These are phyloP conservation scores for Lepidium aucheri DNA, from an alignment of 345 rosid species.

Conservation along the genomic window DNA sequence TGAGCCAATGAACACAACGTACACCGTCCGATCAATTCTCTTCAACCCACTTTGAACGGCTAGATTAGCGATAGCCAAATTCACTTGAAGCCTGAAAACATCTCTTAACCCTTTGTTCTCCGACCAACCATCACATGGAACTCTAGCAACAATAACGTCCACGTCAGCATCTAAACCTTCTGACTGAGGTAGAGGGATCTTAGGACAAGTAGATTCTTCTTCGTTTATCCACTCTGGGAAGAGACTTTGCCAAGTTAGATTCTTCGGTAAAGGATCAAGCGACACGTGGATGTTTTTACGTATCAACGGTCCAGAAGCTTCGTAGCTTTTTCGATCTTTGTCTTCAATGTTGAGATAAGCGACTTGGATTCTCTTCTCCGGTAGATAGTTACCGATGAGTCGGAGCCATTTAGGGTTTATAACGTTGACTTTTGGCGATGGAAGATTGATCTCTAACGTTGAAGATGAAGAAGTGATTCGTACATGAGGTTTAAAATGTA, in stretches of 20 bases:
- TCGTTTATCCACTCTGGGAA: slow-evolving; percentile 81
- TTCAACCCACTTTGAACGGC: slow-evolving; percentile 38
- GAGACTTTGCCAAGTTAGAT: slow-evolving; percentile 44
- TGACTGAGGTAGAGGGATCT: slow-evolving; percentile 51
- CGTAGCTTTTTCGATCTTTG: neutral
- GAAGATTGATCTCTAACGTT: neutral
- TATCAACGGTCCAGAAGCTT: slow-evolving; percentile 13
- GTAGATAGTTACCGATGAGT: slow-evolving; percentile 25
- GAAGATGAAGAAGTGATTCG: slow-evolving; percentile 11
- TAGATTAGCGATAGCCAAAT: slow-evolving; percentile 69
- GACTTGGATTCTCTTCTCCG: slow-evolving; percentile 29
- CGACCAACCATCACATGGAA: slow-evolving; percentile 43
- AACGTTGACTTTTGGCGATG: neutral
- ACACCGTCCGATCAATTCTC: slow-evolving; percentile 26
- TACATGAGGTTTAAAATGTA: slow-evolving; percentile 15
- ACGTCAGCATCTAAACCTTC: slow-evolving; percentile 39
- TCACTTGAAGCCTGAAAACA: slow-evolving; percentile 65
- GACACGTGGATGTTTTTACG: slow-evolving; percentile 25
- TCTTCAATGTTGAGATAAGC: slow-evolving; percentile 49
- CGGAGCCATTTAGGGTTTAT: slow-evolving; percentile 35
- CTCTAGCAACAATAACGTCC: slow-evolving; percentile 55
- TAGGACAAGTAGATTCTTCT: slow-evolving; percentile 45
- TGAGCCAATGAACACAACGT: slow-evolving; percentile 48
- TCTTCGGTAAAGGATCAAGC: slow-evolving; percentile 30
- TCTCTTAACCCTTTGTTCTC: slow-evolving; percentile 46